These are phyloP conservation scores for Obelidium mucronatum DNA, from an alignment of 192 early-diverging fungal genomes.

Conservation along the genomic window DNA sequence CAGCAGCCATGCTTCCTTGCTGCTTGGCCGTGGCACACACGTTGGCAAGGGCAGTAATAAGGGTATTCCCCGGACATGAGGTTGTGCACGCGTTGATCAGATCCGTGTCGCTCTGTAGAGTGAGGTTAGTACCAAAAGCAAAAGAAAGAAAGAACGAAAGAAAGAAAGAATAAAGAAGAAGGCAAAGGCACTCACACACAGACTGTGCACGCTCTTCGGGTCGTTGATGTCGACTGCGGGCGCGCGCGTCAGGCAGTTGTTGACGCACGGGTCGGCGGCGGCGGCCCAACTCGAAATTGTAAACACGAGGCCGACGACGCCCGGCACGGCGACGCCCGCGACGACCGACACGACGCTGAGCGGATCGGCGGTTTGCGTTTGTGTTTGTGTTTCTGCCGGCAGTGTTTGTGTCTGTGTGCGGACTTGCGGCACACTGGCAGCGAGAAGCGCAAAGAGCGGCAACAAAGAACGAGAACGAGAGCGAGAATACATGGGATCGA, in stretches of 20 bases:
- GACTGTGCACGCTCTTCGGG: not conserved
- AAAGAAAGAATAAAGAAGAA: not conserved
- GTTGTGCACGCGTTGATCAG: not conserved
- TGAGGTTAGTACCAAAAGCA: no score
- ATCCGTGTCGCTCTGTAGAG: not conserved
- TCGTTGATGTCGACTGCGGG: not conserved
- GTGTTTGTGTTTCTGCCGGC: not conserved
- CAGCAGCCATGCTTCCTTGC: no score
- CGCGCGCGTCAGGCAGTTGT: constrained; percentile 3
- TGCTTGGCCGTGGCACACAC: not conserved
- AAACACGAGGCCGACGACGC: not conserved
- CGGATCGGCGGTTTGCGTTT: not conserved
- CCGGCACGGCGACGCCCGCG: not conserved
- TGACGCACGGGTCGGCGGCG: constrained; percentile 6
- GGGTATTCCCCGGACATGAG: not conserved
- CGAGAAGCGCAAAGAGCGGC: not conserved
- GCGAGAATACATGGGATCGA: no score
- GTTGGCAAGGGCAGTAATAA: not conserved
- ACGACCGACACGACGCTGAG: constrained; percentile 20
- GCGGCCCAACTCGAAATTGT: constrained; percentile 20
- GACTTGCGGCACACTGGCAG: not conserved
- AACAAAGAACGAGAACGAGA: no score
- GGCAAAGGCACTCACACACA: constrained; percentile 13
- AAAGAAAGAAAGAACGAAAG: not conserved
- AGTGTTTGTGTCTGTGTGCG: not conserved